Conservation (phyloP, 2,329 filamentous ascomycete genomes). For the Stachybotrys elegans region DNA sequence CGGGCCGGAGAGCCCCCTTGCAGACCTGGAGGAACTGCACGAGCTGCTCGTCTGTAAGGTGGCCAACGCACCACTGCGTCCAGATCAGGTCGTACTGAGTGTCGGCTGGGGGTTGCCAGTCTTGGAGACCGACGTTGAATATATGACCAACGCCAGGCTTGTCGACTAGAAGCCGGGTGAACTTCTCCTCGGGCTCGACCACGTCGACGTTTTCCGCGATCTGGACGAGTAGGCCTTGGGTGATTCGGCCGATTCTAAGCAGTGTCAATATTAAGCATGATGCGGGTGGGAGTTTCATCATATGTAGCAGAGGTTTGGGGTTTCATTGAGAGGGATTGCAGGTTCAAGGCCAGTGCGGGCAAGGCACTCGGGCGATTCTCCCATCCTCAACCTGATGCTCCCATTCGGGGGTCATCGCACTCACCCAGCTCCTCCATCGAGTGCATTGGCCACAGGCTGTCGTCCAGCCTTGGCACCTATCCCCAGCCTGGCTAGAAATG, state of each 20-base stretch:
- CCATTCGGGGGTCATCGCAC: slow-evolving; percentile 9
- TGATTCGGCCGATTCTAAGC: slow-evolving; percentile 73
- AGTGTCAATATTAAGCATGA: no score
- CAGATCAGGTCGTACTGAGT: slow-evolving; percentile 73
- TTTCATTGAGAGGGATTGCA: no score
- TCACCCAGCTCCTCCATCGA: slow-evolving; percentile 36
- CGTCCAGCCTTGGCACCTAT: slow-evolving; percentile 30
- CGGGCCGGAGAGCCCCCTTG: slow-evolving; percentile 30
- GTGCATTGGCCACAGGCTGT: slow-evolving; percentile 19
- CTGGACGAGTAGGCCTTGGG: slow-evolving; percentile 66
- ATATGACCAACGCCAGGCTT: slow-evolving; percentile 57
- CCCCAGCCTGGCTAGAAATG: slow-evolving; percentile 64
- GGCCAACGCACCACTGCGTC: slow-evolving; percentile 86
- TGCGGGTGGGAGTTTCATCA: no score
- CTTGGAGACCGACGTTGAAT: slow-evolving; percentile 69
- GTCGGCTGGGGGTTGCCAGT: slow-evolving; percentile 50
- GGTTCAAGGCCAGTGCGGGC: no score
- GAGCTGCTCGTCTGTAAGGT: slow-evolving; percentile 72
- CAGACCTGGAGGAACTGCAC: slow-evolving; percentile 62
- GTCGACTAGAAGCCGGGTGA: slow-evolving; percentile 59
- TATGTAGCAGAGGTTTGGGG: no score
- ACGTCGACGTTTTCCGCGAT: slow-evolving; percentile 72
- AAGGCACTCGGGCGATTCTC: no score
- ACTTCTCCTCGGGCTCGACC: slow-evolving; percentile 79
- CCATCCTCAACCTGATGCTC: no score